Evolutionary conservation across 2,329 filamentous ascomycete genomes (phyloP).

Genomic region (Phialophora chinensis): DNA sequence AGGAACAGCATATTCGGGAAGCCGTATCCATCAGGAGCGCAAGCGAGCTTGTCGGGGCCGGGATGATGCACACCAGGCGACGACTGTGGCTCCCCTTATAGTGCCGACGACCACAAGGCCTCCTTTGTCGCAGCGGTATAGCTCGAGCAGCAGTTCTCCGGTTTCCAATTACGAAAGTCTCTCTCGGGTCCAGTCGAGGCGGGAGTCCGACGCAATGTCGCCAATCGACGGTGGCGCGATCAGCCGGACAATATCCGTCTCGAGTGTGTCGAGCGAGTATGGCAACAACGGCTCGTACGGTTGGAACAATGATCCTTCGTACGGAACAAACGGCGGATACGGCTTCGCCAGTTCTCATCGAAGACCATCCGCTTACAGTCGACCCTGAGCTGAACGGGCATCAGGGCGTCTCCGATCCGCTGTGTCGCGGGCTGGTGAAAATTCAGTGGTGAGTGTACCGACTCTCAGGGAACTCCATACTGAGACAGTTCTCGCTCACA

Average conservation of each 20-base stretch:
- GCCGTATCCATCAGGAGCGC: conserved; percentile 23
- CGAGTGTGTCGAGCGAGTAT: conserved; percentile 26
- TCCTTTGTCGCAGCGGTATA: conserved; percentile 17
- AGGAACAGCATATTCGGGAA: conserved; percentile 23
- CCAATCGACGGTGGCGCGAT: conserved; percentile 17
- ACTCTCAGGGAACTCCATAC: conserved; percentile 5
- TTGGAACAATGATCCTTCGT: conserved; percentile 9
- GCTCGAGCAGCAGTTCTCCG: conserved; percentile 25
- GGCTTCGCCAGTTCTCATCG: conserved; percentile 3
- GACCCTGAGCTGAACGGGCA: background rate
- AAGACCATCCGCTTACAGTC: conserved; percentile 10
- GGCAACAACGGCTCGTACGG: conserved; percentile 28
- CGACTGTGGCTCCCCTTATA: conserved; percentile 12
- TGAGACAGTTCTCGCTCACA: conserved; percentile 20
- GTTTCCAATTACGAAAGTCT: conserved; percentile 23
- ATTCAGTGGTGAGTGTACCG: conserved; percentile 14
- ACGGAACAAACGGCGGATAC: conserved; percentile 7
- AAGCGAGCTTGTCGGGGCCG: conserved; percentile 19
- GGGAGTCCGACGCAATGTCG: conserved; percentile 29
- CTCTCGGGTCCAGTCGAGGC: conserved; percentile 21
- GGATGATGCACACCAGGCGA: conserved; percentile 7
- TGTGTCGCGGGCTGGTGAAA: background rate
- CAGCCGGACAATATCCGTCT: conserved; percentile 27
- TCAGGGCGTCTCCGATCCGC: background rate
- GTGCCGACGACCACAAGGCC: conserved; percentile 21